Percentiles rank a stretch among this genome's conserved stretches.
Evolutionary conservation across 2,329 filamentous ascomycete species (phyloP).

Genomic region (Aspergillus pseudoviridinutans): DNA sequence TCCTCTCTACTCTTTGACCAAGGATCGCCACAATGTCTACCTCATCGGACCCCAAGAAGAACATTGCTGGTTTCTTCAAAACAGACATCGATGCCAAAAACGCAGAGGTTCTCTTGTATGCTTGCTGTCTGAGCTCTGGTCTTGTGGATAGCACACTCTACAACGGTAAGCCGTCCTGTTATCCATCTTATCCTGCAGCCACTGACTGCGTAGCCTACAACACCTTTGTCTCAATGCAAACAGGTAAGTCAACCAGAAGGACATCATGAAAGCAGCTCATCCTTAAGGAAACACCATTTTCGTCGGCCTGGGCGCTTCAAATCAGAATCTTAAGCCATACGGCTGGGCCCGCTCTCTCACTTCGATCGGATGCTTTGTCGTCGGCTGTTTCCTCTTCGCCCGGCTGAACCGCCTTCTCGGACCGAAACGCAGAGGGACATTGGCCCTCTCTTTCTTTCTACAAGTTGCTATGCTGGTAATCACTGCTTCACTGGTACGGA

Average conservation of each 20-base stretch:
- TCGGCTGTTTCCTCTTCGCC: conserved; percentile 41
- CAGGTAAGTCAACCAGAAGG: conserved; percentile 13
- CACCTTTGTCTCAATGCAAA: conserved; percentile 44
- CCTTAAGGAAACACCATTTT: conserved; percentile 41
- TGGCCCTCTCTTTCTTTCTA: conserved; percentile 27
- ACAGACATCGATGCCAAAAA: conserved; percentile 20
- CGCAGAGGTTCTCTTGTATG: conserved; percentile 23
- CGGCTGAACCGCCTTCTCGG: conserved; percentile 28
- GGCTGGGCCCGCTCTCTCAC: conserved; percentile 44
- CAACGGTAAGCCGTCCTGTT: conserved; percentile 15
- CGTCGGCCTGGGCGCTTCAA: conserved; percentile 39
- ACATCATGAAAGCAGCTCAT: neutral
- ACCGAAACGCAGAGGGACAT: conserved; percentile 16
- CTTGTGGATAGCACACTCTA: conserved; percentile 29
- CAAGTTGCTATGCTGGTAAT: conserved; percentile 26
- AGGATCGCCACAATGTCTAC: neutral
- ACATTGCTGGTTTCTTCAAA: conserved; percentile 12
- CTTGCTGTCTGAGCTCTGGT: conserved; percentile 26
- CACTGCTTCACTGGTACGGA: conserved; percentile 24
- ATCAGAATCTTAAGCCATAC: conserved; percentile 38
- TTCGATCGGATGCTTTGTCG: conserved; percentile 41
- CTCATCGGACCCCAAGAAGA: conserved; percentile 1
- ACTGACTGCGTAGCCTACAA: conserved; percentile 32
- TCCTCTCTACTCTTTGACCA: neutral
- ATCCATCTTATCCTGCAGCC: neutral